Percentiles rank a stretch among this genome's conserved stretches.
These are phyloP conservation scores for Sclerotinia trifoliorum DNA, from an alignment of 2,329 filamentous ascomycete species.

Conservation along the genomic window DNA sequence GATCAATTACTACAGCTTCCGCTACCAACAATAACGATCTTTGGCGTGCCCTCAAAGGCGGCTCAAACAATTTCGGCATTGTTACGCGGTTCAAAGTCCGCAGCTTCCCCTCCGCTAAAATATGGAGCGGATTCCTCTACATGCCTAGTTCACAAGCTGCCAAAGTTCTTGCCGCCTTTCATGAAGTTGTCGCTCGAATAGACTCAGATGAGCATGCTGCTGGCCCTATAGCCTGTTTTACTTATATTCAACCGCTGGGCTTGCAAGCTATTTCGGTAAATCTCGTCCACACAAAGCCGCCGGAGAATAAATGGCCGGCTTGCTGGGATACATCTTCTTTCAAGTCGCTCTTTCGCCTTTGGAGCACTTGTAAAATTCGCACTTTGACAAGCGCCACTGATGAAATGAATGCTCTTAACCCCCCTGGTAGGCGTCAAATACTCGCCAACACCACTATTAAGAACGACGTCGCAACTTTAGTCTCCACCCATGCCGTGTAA, in stretches of 20 bases:
- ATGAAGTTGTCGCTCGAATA: constrained; percentile 28
- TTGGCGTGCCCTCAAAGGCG: constrained; percentile 29
- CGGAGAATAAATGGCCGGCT: constrained; percentile 37
- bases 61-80: constrained; percentile 30
- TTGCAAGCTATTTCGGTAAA: constrained; percentile 41
- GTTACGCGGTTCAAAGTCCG: constrained; percentile 24
- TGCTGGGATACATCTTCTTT: constrained; percentile 41
- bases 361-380: constrained; percentile 41
- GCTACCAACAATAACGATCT: constrained; percentile 25
- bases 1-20: constrained; percentile 24
- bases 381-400: constrained; percentile 40
- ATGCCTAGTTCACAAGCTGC: constrained; percentile 31
- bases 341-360: constrained; percentile 38
- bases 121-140: constrained; percentile 43
- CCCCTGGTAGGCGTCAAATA: constrained; percentile 39
- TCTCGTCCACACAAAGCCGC: constrained; percentile 34
- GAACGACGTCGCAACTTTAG: constrained; percentile 40
- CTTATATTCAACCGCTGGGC: constrained; percentile 32
- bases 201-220: constrained; percentile 31
- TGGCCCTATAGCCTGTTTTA: constrained; percentile 37
- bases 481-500: constrained; percentile 37
- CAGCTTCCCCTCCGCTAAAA: constrained; percentile 19
- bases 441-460: constrained; percentile 42
- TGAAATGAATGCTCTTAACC: constrained; percentile 39
- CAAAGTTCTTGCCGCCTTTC: constrained; percentile 35